phyloP scores from a whole-genome alignment of 768 basidiomycete species.

The Hemileccinum impolitum region DNA sequence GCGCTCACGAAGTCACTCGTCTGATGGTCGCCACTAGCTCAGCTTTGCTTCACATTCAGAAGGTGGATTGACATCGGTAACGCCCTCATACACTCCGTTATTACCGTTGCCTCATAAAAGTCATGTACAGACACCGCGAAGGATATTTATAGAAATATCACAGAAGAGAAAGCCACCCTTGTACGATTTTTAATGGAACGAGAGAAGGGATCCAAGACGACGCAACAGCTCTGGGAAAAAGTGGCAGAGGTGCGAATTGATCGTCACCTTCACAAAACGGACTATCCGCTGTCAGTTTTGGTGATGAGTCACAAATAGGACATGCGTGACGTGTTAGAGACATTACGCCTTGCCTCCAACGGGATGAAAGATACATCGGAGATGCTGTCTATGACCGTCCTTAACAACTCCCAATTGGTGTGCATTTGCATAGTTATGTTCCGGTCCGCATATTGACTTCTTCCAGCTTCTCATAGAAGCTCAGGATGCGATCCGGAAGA shows the following conservation, averaged over 20 bases:
- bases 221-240: conserved; percentile 30
- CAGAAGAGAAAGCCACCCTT: conserved; percentile 52
- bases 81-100: conserved; percentile 10
- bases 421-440: background rate
- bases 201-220: conserved; percentile 36
- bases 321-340: conserved; percentile 24
- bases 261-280: background rate
- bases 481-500: conserved; percentile 16
- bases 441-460: conserved; percentile 3
- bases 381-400: conserved; percentile 7
- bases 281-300: background rate
- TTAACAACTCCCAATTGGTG: conserved; percentile 23
- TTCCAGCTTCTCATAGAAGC: conserved; percentile 24
- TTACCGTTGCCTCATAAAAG: conserved; percentile 6
- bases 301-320: conserved; percentile 20
- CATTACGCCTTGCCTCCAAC: conserved; percentile 16
- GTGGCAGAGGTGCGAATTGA: conserved; percentile 21
- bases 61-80: conserved; percentile 74
- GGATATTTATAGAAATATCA: conserved; percentile 64
- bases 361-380: conserved; percentile 24
- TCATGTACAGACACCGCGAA: conserved; percentile 52
- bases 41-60: conserved; percentile 72
- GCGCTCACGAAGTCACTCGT: conserved; percentile 2
- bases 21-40: conserved; percentile 45
- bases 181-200: conserved; percentile 44